These are phyloP conservation scores for Stentor roeselii DNA, from an alignment of 73 alveolate genomes.

Conservation along the genomic window DNA sequence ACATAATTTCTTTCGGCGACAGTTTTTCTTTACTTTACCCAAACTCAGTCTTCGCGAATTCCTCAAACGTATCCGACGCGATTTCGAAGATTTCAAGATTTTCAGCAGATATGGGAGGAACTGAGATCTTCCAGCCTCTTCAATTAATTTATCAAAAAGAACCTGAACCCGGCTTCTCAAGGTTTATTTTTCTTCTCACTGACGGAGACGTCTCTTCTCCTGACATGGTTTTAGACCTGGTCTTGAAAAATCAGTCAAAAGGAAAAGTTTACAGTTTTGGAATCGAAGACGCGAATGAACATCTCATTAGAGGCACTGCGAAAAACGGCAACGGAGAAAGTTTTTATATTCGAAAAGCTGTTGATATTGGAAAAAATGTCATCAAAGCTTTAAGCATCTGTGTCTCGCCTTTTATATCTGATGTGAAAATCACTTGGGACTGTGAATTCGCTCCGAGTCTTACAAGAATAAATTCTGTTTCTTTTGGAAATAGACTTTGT, in stretches of 20 bases:
- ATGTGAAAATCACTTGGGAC: neutral
- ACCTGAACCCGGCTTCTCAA: constrained; percentile 34
- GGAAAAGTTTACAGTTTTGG: neutral
- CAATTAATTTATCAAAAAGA: constrained; percentile 41
- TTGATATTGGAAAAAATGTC: neutral
- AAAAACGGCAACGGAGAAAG: neutral
- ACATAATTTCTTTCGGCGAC: constrained; percentile 74
- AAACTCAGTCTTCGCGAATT: constrained; percentile 34
- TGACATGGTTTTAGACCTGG: constrained; percentile 50
- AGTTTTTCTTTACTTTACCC: constrained; percentile 35
- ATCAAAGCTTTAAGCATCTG: neutral
- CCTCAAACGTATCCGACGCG: constrained; percentile 51
- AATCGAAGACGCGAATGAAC: neutral
- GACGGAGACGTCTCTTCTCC: constrained; percentile 86
- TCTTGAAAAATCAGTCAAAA: constrained; percentile 18
- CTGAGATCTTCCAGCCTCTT: constrained; percentile 76
- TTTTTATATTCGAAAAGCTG: neutral
- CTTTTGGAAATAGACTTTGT: neutral
- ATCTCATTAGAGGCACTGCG: neutral
- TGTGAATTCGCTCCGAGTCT: neutral
- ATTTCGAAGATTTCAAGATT: constrained; percentile 34
- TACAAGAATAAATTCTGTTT: no score
- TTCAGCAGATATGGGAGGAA: constrained; percentile 90
- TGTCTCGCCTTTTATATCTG: neutral
- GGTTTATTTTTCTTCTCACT: constrained; percentile 75